Evolutionary conservation across 2,329 filamentous ascomycete genomes (phyloP).

Genomic region (Metarhizium guizhouense): DNA sequence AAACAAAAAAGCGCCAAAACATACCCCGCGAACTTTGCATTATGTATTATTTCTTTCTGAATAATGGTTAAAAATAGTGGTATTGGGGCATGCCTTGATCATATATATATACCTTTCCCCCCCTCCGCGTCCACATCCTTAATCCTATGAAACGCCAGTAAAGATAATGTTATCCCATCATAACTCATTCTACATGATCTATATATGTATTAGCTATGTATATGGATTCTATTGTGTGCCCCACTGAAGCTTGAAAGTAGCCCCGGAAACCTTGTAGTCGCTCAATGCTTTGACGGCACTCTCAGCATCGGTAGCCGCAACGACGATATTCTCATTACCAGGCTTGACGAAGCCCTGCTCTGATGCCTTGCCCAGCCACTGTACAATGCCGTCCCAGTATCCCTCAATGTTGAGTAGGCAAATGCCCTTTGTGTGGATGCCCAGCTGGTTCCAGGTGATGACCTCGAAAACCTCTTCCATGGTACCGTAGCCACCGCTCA

Average conservation of each 20-base stretch:
- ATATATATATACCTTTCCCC: no score
- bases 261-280: slow-evolving; percentile 67
- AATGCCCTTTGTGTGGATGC: slow-evolving; percentile 75
- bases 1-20: not conserved
- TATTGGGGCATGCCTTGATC: no score
- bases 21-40: not conserved
- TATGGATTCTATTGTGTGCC: slow-evolving; percentile 43
- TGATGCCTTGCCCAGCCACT: slow-evolving; percentile 72
- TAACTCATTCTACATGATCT: not conserved
- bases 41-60: not conserved
- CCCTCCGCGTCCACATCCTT: not conserved
- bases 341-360: slow-evolving; percentile 66
- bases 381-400: slow-evolving; percentile 81
- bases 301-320: slow-evolving; percentile 63
- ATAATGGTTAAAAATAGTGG: not conserved
- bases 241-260: slow-evolving; percentile 78
- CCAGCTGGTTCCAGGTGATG: slow-evolving; percentile 91
- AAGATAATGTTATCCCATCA: not conserved
- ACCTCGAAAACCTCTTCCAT: slow-evolving; percentile 93
- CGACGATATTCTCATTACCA: slow-evolving; percentile 66
- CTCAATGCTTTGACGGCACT: slow-evolving; percentile 62
- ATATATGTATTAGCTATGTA: not conserved
- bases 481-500: slow-evolving; percentile 87
- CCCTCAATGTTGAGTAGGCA: slow-evolving; percentile 80
- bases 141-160: not conserved